Base-by-base conservation (phyloP, 345 rosid genomes). In the Erodium maritimum region DNA sequence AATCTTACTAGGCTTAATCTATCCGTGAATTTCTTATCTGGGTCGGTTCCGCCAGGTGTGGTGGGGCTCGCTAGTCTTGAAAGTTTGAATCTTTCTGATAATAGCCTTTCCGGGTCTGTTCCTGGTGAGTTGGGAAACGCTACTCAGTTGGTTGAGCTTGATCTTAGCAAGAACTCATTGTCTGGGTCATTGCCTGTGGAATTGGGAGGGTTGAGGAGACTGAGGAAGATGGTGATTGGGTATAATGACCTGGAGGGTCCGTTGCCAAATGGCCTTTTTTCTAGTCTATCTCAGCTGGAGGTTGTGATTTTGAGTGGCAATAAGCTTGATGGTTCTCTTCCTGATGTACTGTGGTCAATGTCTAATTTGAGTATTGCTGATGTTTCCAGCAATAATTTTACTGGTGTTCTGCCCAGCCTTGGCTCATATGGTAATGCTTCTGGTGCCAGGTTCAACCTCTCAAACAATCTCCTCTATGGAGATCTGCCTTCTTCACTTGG, bases 401-500 rank as follows among this genome's bases (percentile, higher is more conserved):
- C 85, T 4, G 80, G 84, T 59, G 1, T 18, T 59, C 65, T 84
- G 25, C 85, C 82, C 0, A 66, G 29, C 61, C 64, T 61, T 29
- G 61, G 63, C 58, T 56, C 64, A 52, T 68, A 56, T 61, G 70
- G 62, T 64, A 71, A 65, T 65, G 50, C 66, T 57, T 59, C 67
- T 23, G 61, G 48, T 62, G 79, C 79, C 5, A 52, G 63, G 57
- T 71, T 89, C 57, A 81, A 91, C 72, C 56, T 89, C 48, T 91
- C 99, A 2, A 66, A 75, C 65, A 91, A 91, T 75, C 67, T 69
- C 75, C 69, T 91, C 16, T 86, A 84, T 66, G 94, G 96, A 37
- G 59, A 54, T 63, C 75, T 91, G 70, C 66, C 68, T 45, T 69
- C 75, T 54, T 37, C 71, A 25, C 61, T 82, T 33, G 61, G 66